Conservation (phyloP, 1,139 yeast genomes). For the Scheffersomyces stambukii region DNA sequence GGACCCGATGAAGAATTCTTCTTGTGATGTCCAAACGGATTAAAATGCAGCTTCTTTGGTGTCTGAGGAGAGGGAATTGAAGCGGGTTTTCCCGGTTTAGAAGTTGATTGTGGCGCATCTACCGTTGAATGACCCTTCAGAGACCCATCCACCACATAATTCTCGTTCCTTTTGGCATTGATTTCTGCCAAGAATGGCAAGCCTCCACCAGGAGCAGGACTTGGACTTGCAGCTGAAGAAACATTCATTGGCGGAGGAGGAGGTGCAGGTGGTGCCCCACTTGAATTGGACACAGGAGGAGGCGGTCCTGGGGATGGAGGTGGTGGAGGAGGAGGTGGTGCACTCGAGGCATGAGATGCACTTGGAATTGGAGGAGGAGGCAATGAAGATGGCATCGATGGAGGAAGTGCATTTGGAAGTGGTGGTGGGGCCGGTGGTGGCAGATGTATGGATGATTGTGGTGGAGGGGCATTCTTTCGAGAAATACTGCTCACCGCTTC, state of each 20-base stretch:
- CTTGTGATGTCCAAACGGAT: conserved; percentile 2
- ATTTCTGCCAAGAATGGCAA: conserved; percentile 42
- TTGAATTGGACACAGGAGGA: conserved; percentile 19
- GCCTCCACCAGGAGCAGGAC: conserved; percentile 20
- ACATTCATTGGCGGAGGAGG: conserved; percentile 6
- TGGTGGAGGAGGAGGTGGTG: conserved; percentile 14
- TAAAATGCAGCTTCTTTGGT: conserved; percentile 3
- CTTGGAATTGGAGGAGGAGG: conserved; percentile 15
- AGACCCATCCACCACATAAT: conserved; percentile 31
- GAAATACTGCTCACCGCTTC: too few relatives aligned
- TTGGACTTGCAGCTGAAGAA: conserved; percentile 13
- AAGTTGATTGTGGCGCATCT: conserved; percentile 10
- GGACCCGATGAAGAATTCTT: conserved; percentile 5
- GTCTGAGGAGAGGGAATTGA: conserved; percentile 5
- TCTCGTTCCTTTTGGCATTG: conserved; percentile 35
- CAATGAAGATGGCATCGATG: conserved; percentile 15
- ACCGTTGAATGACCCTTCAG: conserved; percentile 15
- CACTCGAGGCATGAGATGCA: conserved; percentile 9
- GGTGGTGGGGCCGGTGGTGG: conserved; percentile 15
- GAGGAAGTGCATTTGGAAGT: conserved; percentile 6
- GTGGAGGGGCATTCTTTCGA: conserved; percentile 8
- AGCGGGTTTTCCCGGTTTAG: conserved; percentile 12
- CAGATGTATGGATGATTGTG: conserved; percentile 2
- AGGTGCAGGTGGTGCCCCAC: conserved; percentile 8
- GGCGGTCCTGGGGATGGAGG: conserved; percentile 17